Evolutionary conservation across 306 rosid genomes (phyloP), one percentile per base, ranked within the genome.

Genomic region (Boehmeria nivea): DNA sequence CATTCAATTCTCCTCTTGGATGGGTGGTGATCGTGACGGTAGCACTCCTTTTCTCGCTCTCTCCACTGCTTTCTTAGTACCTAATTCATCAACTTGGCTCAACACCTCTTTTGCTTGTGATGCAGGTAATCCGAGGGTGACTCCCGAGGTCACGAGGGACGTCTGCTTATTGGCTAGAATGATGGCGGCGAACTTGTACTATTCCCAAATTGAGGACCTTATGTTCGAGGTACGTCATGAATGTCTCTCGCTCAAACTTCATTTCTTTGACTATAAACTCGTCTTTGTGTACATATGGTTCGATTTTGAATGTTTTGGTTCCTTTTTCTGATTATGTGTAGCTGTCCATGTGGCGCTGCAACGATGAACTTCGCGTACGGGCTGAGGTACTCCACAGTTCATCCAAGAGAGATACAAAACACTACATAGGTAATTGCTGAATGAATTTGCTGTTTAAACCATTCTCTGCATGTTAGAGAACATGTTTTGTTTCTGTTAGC

Each of bases 1-100:
- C 52, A 93, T 93, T 70, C 99, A 93, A 39, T 93, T 93, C 68
- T 87, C 99, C 18, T 93, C 99, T 59, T 93, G 99, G 99, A 93
- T 93, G 99, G 99, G 99, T 44, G 99, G 99, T 68, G 99, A 93
- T 58, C 99, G 99, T 48, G 99, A 93, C 69, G 99, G 99, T 93
- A 87, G 8, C 4, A 40, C n/a, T 40, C 45, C 45, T 4, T 40
- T 40, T 4, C 36, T 31, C 9, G 8, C 36, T 31, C 36, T 31
- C 51, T 33, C 59, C 20, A 10, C 6, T 24, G 1, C 4, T 56
- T 26, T 21, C 53, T 48, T 15, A 3, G 19, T 4, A 2, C 2
- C 3, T 50, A 50, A 25, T 23, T 43, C 18, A 27, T 33, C 24
- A 6, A 43, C 44, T 43, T 3, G 26, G 33, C 61, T 51, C n/a